Conservation (phyloP, 2,329 filamentous ascomycete genomes). For the Colletotrichum magnum region DNA sequence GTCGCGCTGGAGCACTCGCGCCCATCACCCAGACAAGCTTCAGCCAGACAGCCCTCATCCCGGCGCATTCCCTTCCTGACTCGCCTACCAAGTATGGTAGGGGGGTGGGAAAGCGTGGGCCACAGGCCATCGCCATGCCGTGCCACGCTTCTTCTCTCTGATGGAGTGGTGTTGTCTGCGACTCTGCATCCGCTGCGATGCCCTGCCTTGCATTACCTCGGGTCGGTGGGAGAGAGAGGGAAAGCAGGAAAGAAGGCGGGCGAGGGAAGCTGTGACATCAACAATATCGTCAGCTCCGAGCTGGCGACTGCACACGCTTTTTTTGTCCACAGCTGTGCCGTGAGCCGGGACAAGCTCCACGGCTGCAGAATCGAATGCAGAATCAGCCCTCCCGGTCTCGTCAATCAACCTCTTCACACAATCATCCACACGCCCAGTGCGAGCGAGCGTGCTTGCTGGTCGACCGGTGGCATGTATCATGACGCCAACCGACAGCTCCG, state of each 20-base stretch:
- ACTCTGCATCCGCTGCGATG: neutral
- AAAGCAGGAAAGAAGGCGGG: neutral
- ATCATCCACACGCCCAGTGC: neutral
- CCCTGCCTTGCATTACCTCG: constrained; percentile 28
- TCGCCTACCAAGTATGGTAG: constrained; percentile 1
- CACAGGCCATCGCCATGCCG: constrained; percentile 18
- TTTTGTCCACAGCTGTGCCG: constrained; percentile 1
- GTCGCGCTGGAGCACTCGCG: neutral
- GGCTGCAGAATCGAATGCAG: constrained; percentile 8
- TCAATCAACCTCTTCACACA: neutral
- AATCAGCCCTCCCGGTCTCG: neutral
- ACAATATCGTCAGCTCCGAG: constrained; percentile 21
- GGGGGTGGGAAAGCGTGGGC: constrained; percentile 4
- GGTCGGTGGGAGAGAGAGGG: constrained; percentile 19
- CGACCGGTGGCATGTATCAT: constrained; percentile 14
- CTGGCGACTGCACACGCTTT: neutral
- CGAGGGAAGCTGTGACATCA: constrained; percentile 18
- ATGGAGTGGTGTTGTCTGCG: neutral
- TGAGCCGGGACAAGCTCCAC: neutral
- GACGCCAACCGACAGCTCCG: constrained; percentile 16
- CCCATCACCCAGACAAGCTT: constrained; percentile 34
- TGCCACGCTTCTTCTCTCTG: neutral
- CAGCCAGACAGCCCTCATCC: constrained; percentile 34
- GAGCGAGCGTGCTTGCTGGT: neutral
- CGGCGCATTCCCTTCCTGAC: constrained; percentile 27